These are phyloP conservation scores for Ambispora gerdemannii DNA, from an alignment of 192 early-diverging fungal genomes.

Conservation along the genomic window DNA sequence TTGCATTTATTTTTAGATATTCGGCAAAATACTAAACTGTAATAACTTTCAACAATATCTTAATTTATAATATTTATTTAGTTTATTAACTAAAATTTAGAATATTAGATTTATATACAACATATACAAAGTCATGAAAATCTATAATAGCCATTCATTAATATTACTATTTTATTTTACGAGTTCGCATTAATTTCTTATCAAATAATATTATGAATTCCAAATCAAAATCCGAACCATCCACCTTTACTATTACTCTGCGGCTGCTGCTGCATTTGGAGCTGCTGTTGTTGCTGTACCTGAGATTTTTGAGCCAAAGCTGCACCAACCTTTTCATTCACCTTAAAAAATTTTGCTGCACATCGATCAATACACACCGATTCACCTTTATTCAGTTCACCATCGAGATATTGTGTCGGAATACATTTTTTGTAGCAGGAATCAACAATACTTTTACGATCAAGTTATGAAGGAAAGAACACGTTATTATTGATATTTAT, in stretches of 20 bases:
- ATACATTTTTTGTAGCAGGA: constrained; percentile 88
- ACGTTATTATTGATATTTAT: not conserved
- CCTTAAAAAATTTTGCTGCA: constrained; percentile 81
- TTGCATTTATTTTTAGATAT: no score
- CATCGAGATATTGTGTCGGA: constrained; percentile 72
- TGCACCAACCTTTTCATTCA: constrained; percentile 48
- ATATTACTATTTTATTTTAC: no score
- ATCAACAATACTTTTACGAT: constrained; percentile 59
- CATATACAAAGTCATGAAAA: no score
- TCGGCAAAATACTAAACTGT: no score
- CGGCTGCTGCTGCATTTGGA: not conserved
- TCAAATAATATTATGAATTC: not conserved
- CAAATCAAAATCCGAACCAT: constrained; percentile 23
- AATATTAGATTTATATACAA: no score
- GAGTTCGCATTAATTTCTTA: no score
- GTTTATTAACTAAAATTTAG: no score
- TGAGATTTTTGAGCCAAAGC: constrained; percentile 19
- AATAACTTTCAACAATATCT: no score
- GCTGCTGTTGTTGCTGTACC: not conserved
- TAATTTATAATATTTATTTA: no score
- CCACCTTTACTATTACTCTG: not conserved
- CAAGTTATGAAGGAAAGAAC: not conserved
- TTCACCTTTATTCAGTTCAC: constrained; percentile 87
- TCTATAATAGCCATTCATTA: no score
- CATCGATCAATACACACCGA: constrained; percentile 88